These are phyloP conservation scores for Diaporthe sp. DNA, from an alignment of 2,329 filamentous ascomycete species.

Conservation along the genomic window DNA sequence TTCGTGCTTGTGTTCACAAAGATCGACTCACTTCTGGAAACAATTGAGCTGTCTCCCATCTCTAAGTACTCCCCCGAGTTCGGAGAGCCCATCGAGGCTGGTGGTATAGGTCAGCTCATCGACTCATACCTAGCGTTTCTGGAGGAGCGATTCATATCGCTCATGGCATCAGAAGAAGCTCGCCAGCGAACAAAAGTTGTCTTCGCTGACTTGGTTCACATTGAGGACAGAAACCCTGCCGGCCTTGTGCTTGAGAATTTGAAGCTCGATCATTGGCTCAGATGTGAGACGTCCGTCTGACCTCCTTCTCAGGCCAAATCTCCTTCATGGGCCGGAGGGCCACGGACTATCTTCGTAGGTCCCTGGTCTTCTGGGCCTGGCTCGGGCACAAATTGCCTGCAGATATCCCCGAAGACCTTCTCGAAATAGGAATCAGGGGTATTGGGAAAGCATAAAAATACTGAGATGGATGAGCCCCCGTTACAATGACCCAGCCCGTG, in stretches of 20 bases:
- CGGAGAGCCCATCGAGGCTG: background rate
- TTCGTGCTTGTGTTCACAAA: background rate
- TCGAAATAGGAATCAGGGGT: background rate
- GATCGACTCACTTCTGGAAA: background rate
- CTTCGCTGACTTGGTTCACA: background rate
- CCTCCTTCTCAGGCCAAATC: background rate
- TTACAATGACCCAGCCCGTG: background rate
- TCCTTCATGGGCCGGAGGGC: background rate
- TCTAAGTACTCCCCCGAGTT: background rate
- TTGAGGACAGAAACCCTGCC: background rate
- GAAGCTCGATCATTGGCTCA: background rate
- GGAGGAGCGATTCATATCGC: background rate
- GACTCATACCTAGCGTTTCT: constrained; percentile 7
- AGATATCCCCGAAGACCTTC: background rate
- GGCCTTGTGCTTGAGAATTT: background rate
- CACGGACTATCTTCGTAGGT: background rate
- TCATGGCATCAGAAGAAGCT: background rate
- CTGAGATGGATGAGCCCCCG: background rate
- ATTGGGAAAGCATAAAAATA: background rate
- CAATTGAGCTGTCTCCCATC: background rate
- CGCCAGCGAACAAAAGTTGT: background rate
- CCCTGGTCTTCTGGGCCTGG: background rate
- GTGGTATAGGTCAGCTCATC: background rate
- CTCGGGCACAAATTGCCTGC: background rate
- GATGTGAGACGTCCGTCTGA: background rate